Base-by-base conservation (phyloP, 768 basidiomycete genomes). In the Gyrodon lividus region DNA sequence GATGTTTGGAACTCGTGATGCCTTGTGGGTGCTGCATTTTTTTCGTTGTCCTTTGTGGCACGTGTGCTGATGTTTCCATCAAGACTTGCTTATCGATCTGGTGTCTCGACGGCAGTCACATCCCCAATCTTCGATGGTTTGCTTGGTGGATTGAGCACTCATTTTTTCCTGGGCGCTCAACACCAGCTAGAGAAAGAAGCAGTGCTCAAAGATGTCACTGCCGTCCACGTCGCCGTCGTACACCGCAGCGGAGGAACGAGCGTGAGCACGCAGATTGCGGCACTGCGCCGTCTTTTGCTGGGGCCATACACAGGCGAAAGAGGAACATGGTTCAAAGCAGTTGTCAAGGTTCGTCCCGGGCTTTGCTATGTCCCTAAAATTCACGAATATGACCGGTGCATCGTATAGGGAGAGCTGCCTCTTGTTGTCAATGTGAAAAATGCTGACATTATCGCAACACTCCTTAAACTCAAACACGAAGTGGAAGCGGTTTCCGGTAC, bases 361-460 rank as follows among this genome's bases (percentile, higher is more conserved):
- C n/a, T 13, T 14, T 35, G 28, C 28, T 34, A 16, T 14, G 1
- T 16, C 0, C 13, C 26, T 6, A 13, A 17, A 2, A 35, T 6
- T 20, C 44, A 46, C 16, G 24, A 59, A 49, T 59, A 57, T 59
- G 26, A 57, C 23, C 13, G 6, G 22, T 23, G 23, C 12, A 43
- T 50, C 22, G 43, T 26, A 5, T 49, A 86, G 77, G 86, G 87
- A 12, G 54, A 70, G 17, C 63, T 85, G 0, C 81, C 86, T 0
- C 71, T 94, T 16, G 87, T 91, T 2, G 66, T 92, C 17, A 70
- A 78, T 2, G 84, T 82, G 13, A 74, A 85, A 51, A 87, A 77
- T 58, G 88, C 87, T 8, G 91, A 93, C 64, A 74, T 85, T 46
- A 92, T 93, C 63, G 81, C 87, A 0, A 78, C 82, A 0, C 68